phyloP scores from a whole-genome alignment of 2,329 filamentous ascomycete species.

The Thelonectria discophora region DNA sequence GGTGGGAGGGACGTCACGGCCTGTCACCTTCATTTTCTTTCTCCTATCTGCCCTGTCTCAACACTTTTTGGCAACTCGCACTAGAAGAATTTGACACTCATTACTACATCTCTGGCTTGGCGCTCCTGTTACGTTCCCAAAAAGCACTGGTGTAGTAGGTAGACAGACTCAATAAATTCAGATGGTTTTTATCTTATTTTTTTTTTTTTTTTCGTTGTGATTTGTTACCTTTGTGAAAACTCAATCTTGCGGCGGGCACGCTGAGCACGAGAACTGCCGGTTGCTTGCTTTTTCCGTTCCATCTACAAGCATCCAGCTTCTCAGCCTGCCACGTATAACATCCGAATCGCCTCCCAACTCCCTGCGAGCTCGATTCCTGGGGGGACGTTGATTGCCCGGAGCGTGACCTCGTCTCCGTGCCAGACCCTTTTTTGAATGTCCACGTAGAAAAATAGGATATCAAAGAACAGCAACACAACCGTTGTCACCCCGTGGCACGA shows the following conservation, averaged over 20 bases:
- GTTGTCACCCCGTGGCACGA: conserved; percentile 11
- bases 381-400: conserved; percentile 12
- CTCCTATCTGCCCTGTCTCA: conserved; percentile 33
- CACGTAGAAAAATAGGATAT: conserved; percentile 23
- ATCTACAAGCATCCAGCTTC: neutral
- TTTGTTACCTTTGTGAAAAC: conserved; percentile 1
- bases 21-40: conserved; percentile 43
- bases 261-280: neutral
- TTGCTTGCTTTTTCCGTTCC: neutral
- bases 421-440: conserved; percentile 28
- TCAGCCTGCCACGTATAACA: conserved; percentile 12
- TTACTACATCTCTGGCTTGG: conserved; percentile 35
- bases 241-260: neutral
- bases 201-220: conserved; percentile 23
- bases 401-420: conserved; percentile 29
- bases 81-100: conserved; percentile 40
- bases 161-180: conserved; percentile 40
- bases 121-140: conserved; percentile 34
- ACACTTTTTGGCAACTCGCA: conserved; percentile 25
- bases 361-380: conserved; percentile 29
- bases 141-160: conserved; percentile 32
- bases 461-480: conserved; percentile 18
- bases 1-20: conserved; percentile 71
- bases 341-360: conserved; percentile 27
- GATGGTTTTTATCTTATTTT: conserved; percentile 32